A percentile compares a stretch with the other conserved stretches of the same genome.
These are phyloP conservation scores for Neofusicoccum cordaticola DNA, from an alignment of 2,329 filamentous ascomycete genomes.

Conservation along the genomic window DNA sequence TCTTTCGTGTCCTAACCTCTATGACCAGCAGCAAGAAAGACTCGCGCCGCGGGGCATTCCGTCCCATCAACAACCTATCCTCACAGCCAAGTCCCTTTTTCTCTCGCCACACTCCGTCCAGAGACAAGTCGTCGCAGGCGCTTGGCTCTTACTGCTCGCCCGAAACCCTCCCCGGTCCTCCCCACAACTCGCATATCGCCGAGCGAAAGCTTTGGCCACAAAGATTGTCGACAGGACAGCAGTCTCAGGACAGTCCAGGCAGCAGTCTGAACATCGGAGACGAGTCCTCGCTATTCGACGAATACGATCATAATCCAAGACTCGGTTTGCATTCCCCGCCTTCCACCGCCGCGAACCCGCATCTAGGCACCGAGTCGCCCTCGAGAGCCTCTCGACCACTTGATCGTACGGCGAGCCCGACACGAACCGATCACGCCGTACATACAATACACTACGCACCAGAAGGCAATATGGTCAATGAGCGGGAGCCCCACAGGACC, in stretches of 20 bases:
- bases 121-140: not conserved
- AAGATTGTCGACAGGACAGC: not conserved
- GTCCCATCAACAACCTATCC: constrained; percentile 33
- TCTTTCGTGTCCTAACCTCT: not conserved
- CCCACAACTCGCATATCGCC: not conserved
- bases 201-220: not conserved
- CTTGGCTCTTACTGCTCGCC: not conserved
- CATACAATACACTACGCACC: not conserved
- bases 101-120: constrained; percentile 6
- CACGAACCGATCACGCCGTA: not conserved
- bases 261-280: constrained; percentile 21
- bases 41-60: constrained; percentile 29
- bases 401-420: no score
- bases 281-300: constrained; percentile 35
- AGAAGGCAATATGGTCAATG: constrained; percentile 47
- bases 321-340: not conserved
- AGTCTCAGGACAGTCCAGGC: not conserved
- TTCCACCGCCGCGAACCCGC: no score
- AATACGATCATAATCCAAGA: constrained; percentile 15
- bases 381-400: not conserved
- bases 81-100: constrained; percentile 33
- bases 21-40: constrained; percentile 12
- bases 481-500: constrained; percentile 46
- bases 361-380: not conserved
- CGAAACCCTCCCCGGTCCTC: not conserved